phyloP scores from a whole-genome alignment of 306 rosid species.

The Oxytropis ochrocephala region DNA sequence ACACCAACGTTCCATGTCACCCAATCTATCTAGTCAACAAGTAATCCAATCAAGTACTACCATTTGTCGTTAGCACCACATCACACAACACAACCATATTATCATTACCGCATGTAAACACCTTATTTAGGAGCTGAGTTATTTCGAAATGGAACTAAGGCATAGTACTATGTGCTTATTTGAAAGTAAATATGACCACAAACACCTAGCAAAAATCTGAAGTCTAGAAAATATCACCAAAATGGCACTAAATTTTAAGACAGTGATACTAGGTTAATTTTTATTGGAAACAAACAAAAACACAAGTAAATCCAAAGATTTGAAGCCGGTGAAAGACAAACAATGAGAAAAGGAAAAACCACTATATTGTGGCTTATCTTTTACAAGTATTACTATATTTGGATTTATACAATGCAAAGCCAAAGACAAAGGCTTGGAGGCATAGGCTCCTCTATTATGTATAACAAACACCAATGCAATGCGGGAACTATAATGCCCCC shows the following conservation, averaged over 20 bases:
- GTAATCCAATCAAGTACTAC: no score
- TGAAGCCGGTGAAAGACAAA: not conserved
- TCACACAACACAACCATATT: no score
- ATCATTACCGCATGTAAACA: no score
- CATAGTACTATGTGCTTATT: not conserved
- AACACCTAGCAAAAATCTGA: not conserved
- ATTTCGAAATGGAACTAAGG: not conserved
- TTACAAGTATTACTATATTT: slow-evolving; percentile 19
- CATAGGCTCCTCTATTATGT: slow-evolving; percentile 28
- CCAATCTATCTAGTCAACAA: no score
- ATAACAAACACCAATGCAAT: slow-evolving; percentile 21
- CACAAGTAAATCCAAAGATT: not conserved
- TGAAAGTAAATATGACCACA: not conserved
- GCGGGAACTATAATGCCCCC: slow-evolving; percentile 1
- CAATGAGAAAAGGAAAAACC: not conserved
- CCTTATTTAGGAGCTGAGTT: not conserved
- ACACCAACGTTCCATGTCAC: no score
- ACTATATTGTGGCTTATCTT: slow-evolving; percentile 18
- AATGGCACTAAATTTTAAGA: not conserved
- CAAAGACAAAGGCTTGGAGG: slow-evolving; percentile 22
- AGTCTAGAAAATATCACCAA: not conserved
- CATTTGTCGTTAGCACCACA: no score
- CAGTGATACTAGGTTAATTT: not conserved
- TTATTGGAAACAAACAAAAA: not conserved
- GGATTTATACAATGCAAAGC: slow-evolving; percentile 30